Evolutionary conservation across 2,329 filamentous ascomycete species (phyloP), one percentile per base, ranked within the genome.

Genomic region (Calonectria ilicicola): DNA sequence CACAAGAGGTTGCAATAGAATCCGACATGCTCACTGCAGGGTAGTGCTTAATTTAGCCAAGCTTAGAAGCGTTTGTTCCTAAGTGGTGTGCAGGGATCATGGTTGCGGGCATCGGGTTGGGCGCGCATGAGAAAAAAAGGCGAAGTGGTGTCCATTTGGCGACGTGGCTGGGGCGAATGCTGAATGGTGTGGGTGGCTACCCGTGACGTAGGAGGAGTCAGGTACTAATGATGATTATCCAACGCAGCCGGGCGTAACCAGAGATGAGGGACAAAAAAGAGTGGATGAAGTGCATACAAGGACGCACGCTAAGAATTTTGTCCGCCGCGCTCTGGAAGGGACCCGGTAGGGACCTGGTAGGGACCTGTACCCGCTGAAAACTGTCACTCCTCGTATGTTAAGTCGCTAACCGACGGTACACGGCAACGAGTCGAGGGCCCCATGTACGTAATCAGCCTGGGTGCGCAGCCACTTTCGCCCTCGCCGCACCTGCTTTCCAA

Each of bases 391-490:
- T 40, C 53, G 56, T 62, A 56, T 60, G 40, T n/a, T n/a, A n/a
- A n/a, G n/a, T n/a, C n/a, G n/a, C 40, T 60, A 56, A 46, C 56
- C 32, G 64, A 26, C 35, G 47, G 44, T 47, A 51, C 44, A 29
- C 42, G 46, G 27, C 38, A 26, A n/a, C 38, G 35, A 60, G 29
- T 19, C 32, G 53, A 53, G 60, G 53, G 46, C 63, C 53, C 42
- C 58, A 67, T 65, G 67, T 71, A 70, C 70, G 70, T 72, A 72
- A 72, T 69, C 70, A 64, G 63, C 42, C 49, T 44, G 53, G 51
- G 70, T 66, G 70, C 70, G 70, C 70, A 72, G 70, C 70, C 70
- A 72, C 70, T 29, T 58, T 63, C 47, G 58, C 65, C 46, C 42
- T 71, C 69, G 64, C 69, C 64, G 69, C 69, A 65, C 63, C 53